These are phyloP conservation scores for Fusarium sp. DNA, from an alignment of 2,329 filamentous ascomycete species.

Conservation along the genomic window DNA sequence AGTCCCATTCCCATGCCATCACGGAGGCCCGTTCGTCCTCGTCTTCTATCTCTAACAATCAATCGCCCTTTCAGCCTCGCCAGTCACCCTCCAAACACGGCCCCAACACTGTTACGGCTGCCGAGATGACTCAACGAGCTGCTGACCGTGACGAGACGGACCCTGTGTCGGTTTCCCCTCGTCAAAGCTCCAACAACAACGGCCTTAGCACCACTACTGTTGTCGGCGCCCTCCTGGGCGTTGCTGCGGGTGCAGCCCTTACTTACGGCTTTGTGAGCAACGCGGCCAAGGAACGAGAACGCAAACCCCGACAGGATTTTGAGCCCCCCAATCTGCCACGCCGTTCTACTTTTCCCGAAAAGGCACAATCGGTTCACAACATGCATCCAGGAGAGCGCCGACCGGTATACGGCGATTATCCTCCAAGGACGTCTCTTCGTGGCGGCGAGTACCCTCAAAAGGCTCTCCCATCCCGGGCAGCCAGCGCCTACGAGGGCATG, in stretches of 20 bases:
- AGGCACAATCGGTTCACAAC: slow-evolving; percentile 47
- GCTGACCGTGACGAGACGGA: slow-evolving; percentile 36
- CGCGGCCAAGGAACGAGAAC: slow-evolving; percentile 62
- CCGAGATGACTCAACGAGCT: slow-evolving; percentile 41
- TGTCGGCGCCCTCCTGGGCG: slow-evolving; percentile 81
- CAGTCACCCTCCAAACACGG: slow-evolving; percentile 32
- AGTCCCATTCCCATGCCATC: slow-evolving; percentile 38
- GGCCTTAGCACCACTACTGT: slow-evolving; percentile 71
- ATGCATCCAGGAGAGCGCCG: slow-evolving; percentile 36
- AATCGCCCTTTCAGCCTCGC: slow-evolving; percentile 35
- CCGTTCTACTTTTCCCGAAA: slow-evolving; percentile 61
- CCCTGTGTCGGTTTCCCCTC: slow-evolving; percentile 42
- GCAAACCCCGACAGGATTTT: slow-evolving; percentile 55
- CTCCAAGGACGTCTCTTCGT: slow-evolving; percentile 27
- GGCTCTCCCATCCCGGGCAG: slow-evolving; percentile 34
- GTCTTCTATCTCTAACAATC: slow-evolving; percentile 35
- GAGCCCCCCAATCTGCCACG: slow-evolving; percentile 56
- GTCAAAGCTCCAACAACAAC: slow-evolving; percentile 52
- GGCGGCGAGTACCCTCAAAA: slow-evolving; percentile 29
- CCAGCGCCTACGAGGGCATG: slow-evolving; percentile 36
- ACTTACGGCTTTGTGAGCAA: slow-evolving; percentile 75
- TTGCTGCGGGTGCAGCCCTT: slow-evolving; percentile 73
- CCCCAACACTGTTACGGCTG: slow-evolving; percentile 38
- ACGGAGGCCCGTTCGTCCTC: slow-evolving; percentile 37
- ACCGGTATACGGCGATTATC: slow-evolving; percentile 34